Conservation (phyloP, 208 protist species). For the Crithidia acanthocephali region DNA sequence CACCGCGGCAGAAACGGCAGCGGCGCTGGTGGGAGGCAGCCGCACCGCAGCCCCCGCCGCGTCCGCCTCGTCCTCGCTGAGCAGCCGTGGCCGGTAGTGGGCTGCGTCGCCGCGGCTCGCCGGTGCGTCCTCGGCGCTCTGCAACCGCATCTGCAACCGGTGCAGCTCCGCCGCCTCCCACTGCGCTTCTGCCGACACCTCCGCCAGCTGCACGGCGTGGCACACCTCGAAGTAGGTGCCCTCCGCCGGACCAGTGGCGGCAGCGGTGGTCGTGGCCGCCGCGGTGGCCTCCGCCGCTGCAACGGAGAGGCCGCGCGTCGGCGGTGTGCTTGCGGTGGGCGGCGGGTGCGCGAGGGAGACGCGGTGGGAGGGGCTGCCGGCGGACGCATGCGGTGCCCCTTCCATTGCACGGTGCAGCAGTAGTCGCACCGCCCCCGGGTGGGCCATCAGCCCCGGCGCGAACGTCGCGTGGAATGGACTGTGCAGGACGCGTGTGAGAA, state of each 20-base stretch:
- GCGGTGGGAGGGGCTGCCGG: neutral
- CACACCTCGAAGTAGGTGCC: constrained; percentile 33
- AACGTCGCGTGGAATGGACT: neutral
- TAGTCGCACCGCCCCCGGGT: constrained; percentile 25
- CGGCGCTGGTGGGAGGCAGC: constrained; percentile 16
- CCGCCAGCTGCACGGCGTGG: constrained; percentile 29
- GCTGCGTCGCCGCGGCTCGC: too few relatives aligned
- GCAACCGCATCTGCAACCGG: constrained; percentile 3
- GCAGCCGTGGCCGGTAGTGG: neutral
- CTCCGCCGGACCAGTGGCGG: constrained; percentile 2
- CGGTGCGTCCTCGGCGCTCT: neutral
- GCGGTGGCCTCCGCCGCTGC: neutral
- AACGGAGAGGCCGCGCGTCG: neutral
- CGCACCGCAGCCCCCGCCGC: neutral
- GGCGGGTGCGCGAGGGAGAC: neutral
- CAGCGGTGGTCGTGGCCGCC: neutral
- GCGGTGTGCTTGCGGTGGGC: neutral
- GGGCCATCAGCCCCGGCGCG: neutral
- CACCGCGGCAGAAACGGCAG: constrained; percentile 24
- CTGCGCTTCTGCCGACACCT: constrained; percentile 26
- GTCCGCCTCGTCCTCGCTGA: neutral
- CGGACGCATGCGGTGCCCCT: neutral
- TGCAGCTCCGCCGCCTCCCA: constrained; percentile 33
- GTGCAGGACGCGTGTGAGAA: constrained; percentile 2
- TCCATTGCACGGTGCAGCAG: constrained; percentile 34